Evolutionary conservation across 1,139 yeast species (phyloP).

Genomic region (Magnusiomyces fungicola): DNA sequence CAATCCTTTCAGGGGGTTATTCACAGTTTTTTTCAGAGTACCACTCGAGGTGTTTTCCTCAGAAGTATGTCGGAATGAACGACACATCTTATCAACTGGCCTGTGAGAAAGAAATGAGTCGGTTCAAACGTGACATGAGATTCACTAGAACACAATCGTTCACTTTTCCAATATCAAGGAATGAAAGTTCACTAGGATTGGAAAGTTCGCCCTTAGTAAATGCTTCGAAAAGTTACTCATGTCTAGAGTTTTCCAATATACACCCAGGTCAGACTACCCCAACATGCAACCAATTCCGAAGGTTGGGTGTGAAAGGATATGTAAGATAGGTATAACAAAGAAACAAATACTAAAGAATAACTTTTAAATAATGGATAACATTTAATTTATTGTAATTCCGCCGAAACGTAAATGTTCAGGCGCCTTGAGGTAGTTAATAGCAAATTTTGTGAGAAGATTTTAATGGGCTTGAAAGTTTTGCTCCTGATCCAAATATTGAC

Average conservation of each 20-base stretch:
- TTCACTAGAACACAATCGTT: conserved; percentile 11
- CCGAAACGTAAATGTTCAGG: no score
- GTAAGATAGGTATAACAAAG: neutral
- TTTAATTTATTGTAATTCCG: no score
- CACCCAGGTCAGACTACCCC: neutral
- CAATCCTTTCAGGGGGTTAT: conserved; percentile 88
- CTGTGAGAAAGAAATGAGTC: conserved; percentile 67
- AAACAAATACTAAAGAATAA: no score
- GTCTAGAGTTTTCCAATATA: neutral
- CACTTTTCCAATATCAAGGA: neutral
- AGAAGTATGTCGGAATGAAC: conserved; percentile 80
- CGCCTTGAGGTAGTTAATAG: neutral
- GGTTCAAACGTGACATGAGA: conserved; percentile 43
- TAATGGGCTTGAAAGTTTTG: neutral
- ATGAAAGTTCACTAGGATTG: neutral
- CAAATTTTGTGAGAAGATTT: neutral
- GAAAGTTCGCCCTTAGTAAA: neutral
- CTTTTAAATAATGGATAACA: no score
- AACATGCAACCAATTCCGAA: neutral
- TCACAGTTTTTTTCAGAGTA: conserved; percentile 58
- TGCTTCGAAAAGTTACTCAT: conserved; percentile 3
- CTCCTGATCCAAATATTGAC: neutral
- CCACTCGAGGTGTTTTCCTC: conserved; percentile 57
- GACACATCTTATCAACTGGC: conserved; percentile 56
- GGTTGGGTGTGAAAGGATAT: neutral